Percentiles rank a stretch among this genome's conserved stretches.
These are phyloP conservation scores for Jaenimonas drosophilae DNA, from an alignment of 208 protist genomes.

Conservation along the genomic window DNA sequence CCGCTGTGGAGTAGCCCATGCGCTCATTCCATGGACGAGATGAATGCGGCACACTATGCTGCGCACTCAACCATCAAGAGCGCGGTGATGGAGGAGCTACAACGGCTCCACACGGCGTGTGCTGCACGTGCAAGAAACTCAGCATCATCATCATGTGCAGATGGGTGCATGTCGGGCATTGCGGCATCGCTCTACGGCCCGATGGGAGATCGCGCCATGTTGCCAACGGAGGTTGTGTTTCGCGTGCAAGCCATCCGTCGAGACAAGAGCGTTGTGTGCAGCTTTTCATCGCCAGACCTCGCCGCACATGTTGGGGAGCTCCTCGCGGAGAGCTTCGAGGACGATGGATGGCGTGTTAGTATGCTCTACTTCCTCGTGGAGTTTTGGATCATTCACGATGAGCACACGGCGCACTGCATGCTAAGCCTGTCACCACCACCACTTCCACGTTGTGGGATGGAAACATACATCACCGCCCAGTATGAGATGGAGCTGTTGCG, in stretches of 20 bases:
- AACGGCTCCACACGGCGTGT: conserved; percentile 2
- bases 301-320: conserved; percentile 20
- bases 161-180: no score
- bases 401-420: conserved; percentile 11
- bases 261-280: conserved; percentile 10
- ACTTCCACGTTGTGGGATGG: conserved; percentile 21
- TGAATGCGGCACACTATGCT: neutral
- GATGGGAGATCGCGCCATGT: neutral
- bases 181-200: neutral
- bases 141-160: no score
- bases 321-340: conserved; percentile 12
- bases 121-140: neutral
- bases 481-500: conserved; percentile 21
- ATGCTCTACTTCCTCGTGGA: conserved; percentile 46
- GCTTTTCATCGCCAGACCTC: conserved; percentile 23
- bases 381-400: conserved; percentile 26
- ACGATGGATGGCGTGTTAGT: conserved; percentile 20
- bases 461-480: conserved; percentile 12
- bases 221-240: conserved; percentile 6
- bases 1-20: conserved; percentile 15
- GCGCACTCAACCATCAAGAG: neutral
- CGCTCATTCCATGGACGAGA: conserved; percentile 1
- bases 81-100: conserved; percentile 7
- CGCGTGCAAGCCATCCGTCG: conserved; percentile 24
- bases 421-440: conserved; percentile 17